phyloP scores from a whole-genome alignment of 306 rosid species.

The Trifolium pratense region DNA sequence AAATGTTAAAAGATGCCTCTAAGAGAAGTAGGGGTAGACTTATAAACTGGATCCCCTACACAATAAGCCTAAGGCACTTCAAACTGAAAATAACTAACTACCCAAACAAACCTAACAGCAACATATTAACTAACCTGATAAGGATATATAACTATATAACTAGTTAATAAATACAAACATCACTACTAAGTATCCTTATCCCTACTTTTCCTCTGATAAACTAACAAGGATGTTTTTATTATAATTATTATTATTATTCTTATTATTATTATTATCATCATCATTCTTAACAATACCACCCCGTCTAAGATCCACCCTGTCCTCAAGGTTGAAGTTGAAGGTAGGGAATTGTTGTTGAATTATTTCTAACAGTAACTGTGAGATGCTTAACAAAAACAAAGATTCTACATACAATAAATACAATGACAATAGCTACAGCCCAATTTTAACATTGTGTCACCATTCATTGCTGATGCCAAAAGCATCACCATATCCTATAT shows the following conservation, averaged over 20 bases:
- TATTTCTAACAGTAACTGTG: background rate
- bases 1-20: background rate
- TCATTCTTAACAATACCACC: no score
- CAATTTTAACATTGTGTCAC: background rate
- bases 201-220: background rate
- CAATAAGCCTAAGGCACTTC: background rate
- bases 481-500: background rate
- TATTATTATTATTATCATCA: background rate
- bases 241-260: no score
- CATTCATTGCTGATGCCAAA: background rate
- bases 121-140: background rate
- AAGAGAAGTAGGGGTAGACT: background rate
- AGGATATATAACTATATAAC: background rate
- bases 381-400: conserved; percentile 11
- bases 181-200: background rate
- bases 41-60: background rate
- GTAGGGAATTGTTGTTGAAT: no score
- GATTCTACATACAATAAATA: background rate
- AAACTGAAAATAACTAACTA: background rate
- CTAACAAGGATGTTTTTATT: background rate
- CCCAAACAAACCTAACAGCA: background rate
- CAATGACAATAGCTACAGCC: conserved; percentile 1
- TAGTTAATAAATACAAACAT: background rate
- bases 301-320: no score
- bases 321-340: no score